phyloP scores from a whole-genome alignment of 257 asterid species.

The Parsonsia alboflavescens region DNA sequence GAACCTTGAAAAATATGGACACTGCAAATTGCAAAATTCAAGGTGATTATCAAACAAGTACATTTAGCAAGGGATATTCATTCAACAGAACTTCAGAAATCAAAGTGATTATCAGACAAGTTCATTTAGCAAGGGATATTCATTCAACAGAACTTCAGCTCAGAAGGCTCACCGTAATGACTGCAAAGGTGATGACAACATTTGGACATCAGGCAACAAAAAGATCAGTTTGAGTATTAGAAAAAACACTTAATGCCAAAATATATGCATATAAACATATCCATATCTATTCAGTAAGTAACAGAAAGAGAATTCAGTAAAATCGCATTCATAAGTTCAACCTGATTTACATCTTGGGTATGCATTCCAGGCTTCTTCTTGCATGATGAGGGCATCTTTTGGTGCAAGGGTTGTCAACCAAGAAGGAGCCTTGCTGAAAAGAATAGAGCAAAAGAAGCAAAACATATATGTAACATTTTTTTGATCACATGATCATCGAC shows the following conservation, averaged over 20 bases:
- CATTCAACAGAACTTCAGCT: background rate
- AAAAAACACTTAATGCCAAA: constrained; percentile 2
- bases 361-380: constrained; percentile 96
- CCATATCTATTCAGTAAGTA: background rate
- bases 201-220: constrained; percentile 22
- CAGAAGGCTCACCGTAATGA: constrained; percentile 54
- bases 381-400: constrained; percentile 74
- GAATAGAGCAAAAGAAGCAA: constrained; percentile 8
- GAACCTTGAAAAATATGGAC: constrained; percentile 76
- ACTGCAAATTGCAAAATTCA: constrained; percentile 39
- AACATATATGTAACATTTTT: background rate
- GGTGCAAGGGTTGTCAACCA: constrained; percentile 86
- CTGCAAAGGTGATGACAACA: constrained; percentile 33
- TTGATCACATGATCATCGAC: background rate
- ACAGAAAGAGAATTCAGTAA: background rate
- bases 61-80: background rate
- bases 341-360: constrained; percentile 84
- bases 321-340: constrained; percentile 13
- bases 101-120: constrained; percentile 15
- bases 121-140: background rate
- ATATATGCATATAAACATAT: background rate
- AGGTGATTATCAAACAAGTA: constrained; percentile 15
- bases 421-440: constrained; percentile 74
- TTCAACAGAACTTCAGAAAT: background rate
- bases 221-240: constrained; percentile 13